Evolutionary conservation across 208 protist species (phyloP), one percentile per base, ranked within the genome.

Genomic region (Trypanosomatidae sp.): DNA sequence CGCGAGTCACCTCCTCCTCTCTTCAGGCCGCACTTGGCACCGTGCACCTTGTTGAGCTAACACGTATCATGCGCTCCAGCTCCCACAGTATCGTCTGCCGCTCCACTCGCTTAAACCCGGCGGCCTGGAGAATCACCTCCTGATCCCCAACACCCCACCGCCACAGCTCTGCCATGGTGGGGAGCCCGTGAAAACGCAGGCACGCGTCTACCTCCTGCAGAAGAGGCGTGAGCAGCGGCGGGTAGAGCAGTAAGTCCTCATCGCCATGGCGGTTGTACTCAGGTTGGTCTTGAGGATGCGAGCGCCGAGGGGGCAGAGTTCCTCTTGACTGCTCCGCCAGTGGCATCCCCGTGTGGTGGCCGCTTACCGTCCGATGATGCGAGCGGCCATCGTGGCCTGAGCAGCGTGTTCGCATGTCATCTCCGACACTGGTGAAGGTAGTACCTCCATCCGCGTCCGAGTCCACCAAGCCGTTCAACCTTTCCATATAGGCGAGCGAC

Each of bases 151-250:
- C 84, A 52, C 25, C 49, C 73, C 73, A 81, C 58, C 53, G 86
- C 85, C 82, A 95, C 50, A 71, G 56, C 30, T 53, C 77, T 0
- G 30, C 65, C 73, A 56, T 41, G 43, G 41, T 75, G 28, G 71
- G 76, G 39, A 77, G 58, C 13, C 25, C 44, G 66, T 74, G 69
- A 25, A 62, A 66, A 41, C 71, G 79, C 67, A 84, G 62, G 62
- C 79, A 66, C 69, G 56, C 69, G 15, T 82, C 73, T 25, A 82
- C 81, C 60, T 85, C 81, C 33, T 73, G 60, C 17, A 85, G 73
- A 46, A 85, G 77, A 52, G 81, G 81, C 5, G 81, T 79, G 56
- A 81, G 62, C 33, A 85, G 71, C 5, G 77, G 81, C 9, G 76
- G 55, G 36, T 74, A 76, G 6, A 64, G 73, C 36, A 85, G 39